These are phyloP conservation scores for Ophiostoma ips DNA, from an alignment of 2,329 filamentous ascomycete species.

Conservation along the genomic window DNA sequence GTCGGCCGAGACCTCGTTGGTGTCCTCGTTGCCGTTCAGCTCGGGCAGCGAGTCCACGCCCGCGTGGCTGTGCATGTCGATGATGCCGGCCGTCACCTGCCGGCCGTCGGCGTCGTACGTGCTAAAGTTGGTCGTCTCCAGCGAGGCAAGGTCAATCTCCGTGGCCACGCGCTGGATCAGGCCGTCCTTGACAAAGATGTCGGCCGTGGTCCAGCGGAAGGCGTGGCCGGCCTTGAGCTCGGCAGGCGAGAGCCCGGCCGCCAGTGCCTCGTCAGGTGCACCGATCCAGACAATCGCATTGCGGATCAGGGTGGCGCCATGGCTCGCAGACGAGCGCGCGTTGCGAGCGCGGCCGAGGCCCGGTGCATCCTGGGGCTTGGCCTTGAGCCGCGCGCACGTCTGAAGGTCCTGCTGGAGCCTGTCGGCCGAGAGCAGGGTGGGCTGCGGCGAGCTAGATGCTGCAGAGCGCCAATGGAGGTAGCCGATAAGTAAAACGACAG, in stretches of 20 bases:
- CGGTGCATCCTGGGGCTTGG: constrained; percentile 40
- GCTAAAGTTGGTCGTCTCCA: neutral
- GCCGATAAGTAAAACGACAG: constrained; percentile 34
- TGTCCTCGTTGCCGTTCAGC: constrained; percentile 40
- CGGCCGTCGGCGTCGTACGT: constrained; percentile 43
- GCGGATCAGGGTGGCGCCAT: constrained; percentile 46
- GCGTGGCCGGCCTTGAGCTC: constrained; percentile 45
- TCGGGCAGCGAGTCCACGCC: constrained; percentile 44
- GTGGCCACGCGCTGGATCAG: constrained; percentile 41
- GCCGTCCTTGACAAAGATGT: constrained; percentile 46
- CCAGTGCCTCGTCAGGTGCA: constrained; percentile 33
- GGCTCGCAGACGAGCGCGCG: constrained; percentile 44
- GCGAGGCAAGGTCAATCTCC: constrained; percentile 23
- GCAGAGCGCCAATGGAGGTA: constrained; percentile 28
- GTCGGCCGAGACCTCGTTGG: constrained; percentile 49
- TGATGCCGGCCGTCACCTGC: constrained; percentile 50
- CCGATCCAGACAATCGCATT: constrained; percentile 56
- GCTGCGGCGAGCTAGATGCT: neutral
- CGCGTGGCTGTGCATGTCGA: constrained; percentile 59
- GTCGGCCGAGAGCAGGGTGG: constrained; percentile 30
- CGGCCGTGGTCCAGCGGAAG: constrained; percentile 44
- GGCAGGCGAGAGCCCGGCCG: constrained; percentile 35
- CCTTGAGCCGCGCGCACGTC: constrained; percentile 40
- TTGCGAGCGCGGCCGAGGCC: constrained; percentile 44
- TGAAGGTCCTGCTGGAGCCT: constrained; percentile 40